Conservation (phyloP, 2,329 filamentous ascomycete species). For the Zasmidium angulare region DNA sequence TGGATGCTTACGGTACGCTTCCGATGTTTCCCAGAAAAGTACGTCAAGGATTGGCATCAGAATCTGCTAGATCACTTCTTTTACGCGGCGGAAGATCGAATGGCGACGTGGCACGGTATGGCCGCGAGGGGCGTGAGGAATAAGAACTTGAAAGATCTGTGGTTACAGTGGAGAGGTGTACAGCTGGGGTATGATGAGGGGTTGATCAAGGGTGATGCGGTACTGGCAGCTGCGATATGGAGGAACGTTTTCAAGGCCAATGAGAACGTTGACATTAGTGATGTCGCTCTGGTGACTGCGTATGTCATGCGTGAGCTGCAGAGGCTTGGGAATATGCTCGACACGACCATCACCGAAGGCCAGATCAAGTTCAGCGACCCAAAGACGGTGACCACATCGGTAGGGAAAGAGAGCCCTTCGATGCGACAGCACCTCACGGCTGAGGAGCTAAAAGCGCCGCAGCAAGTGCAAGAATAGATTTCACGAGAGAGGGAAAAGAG, state of each 20-base stretch:
- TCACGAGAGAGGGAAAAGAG: not conserved
- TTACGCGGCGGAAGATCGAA: conserved; percentile 79
- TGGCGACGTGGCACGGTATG: conserved; percentile 76
- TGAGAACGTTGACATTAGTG: conserved; percentile 60
- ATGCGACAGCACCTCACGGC: conserved; percentile 3
- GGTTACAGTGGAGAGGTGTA: conserved; percentile 86
- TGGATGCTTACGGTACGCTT: conserved; percentile 84
- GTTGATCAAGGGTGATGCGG: conserved; percentile 71
- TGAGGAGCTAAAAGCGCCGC: conserved; percentile 8
- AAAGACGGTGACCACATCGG: conserved; percentile 37
- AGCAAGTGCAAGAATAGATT: not conserved
- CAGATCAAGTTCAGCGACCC: conserved; percentile 53
- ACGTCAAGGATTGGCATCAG: conserved; percentile 76
- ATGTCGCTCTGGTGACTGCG: conserved; percentile 61
- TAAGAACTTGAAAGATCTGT: conserved; percentile 78
- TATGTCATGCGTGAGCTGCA: conserved; percentile 62
- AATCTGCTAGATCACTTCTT: conserved; percentile 95
- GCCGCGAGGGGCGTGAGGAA: conserved; percentile 56
- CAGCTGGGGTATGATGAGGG: conserved; percentile 84
- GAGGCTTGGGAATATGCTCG: conserved; percentile 53
- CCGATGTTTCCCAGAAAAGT: conserved; percentile 70
- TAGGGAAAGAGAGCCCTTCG: conserved; percentile 24
- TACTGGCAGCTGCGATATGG: conserved; percentile 83
- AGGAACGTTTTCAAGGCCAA: conserved; percentile 83
- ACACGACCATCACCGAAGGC: conserved; percentile 52